Percentiles rank a stretch among this genome's conserved stretches.
Conservation (phyloP, 768 basidiomycete species). For the Lentinula sp. region DNA sequence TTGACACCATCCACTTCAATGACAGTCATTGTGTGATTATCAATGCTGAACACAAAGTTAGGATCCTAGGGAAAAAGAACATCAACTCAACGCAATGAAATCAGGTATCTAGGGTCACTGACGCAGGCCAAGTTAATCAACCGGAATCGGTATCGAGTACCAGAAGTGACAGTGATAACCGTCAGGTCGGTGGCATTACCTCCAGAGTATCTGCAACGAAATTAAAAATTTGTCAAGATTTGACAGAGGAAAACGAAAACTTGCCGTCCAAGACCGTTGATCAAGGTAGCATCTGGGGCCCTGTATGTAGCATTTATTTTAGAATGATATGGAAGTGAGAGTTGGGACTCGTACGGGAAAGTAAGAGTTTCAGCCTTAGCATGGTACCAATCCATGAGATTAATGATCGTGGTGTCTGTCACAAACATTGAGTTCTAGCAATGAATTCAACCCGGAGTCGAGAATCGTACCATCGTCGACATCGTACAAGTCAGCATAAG, state of each 20-base stretch:
- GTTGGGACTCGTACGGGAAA: neutral
- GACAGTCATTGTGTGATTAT: conserved; percentile 14
- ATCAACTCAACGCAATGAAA: neutral
- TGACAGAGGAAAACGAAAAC: neutral
- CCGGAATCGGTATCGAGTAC: conserved; percentile 9
- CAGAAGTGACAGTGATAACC: conserved; percentile 10
- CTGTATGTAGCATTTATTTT: neutral
- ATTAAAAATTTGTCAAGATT: neutral
- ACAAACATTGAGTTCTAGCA: neutral
- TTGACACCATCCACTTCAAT: conserved; percentile 39
- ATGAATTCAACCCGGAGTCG: neutral
- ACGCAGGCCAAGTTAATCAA: conserved; percentile 8
- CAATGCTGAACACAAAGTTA: conserved; percentile 10
- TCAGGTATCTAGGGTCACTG: neutral
- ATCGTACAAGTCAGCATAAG: conserved; percentile 33
- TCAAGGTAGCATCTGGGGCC: conserved; percentile 25
- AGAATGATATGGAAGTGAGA: neutral
- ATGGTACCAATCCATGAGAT: conserved; percentile 38
- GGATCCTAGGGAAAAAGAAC: neutral
- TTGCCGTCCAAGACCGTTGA: conserved; percentile 11
- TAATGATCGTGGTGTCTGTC: conserved; percentile 35
- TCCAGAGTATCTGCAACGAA: neutral
- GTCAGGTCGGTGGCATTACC: conserved; percentile 7
- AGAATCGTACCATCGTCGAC: conserved; percentile 33
- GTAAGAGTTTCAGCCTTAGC: conserved; percentile 5